Base-by-base conservation (phyloP, 208 protist species). In the Acanthamoeba healyi region DNA sequence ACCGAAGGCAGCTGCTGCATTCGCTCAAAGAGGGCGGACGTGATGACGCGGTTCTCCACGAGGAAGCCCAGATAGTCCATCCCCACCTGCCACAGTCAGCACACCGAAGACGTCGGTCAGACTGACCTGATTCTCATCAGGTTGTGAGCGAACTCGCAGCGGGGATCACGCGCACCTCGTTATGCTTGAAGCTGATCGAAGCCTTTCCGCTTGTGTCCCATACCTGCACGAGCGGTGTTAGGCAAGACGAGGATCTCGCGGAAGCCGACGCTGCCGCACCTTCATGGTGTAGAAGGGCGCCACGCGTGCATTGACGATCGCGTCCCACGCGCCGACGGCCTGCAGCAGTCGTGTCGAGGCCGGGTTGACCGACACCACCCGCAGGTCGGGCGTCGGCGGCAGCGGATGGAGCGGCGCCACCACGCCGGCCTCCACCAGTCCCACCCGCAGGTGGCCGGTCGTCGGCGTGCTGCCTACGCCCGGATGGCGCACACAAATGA, bases 301-400 rank as follows among this genome's bases (percentile, higher is more conserved):
- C 72, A 82, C 72, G 12, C 72, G 72, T 4, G 72, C 72, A n/a
- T 82, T 51, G 38, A 51, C 24, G 72, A 82, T 82, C 38, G 40
- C 42, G 72, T 82, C 72, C 72, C 72, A 82, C 40, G 72, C 72
- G 2, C 72, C 51, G 26, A 91, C 51, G 26, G 56, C 84, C 40
- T 91, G 54, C 84, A 91, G 36, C 42, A 91, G 51, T 22, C 32
- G 15, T 0, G 32, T 51, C 0, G 84, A 91, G 40, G 84, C 84
- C 38, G 46, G 84, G 19, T 91, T 91, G 84, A 91, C 56, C 22
- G 84, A 91, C 9, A 91, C 84, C 56, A 91, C 84, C 6, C 84
- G 29, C 14, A 91, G 56, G 51, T 91, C 84, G 26, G 84, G 84
- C 3, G 61, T 63, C 9, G 84, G 61, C 34, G 56, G 51, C 56